These are phyloP conservation scores for Microcyclospora tardicrescens DNA, from an alignment of 2,329 filamentous ascomycete species.

Conservation along the genomic window DNA sequence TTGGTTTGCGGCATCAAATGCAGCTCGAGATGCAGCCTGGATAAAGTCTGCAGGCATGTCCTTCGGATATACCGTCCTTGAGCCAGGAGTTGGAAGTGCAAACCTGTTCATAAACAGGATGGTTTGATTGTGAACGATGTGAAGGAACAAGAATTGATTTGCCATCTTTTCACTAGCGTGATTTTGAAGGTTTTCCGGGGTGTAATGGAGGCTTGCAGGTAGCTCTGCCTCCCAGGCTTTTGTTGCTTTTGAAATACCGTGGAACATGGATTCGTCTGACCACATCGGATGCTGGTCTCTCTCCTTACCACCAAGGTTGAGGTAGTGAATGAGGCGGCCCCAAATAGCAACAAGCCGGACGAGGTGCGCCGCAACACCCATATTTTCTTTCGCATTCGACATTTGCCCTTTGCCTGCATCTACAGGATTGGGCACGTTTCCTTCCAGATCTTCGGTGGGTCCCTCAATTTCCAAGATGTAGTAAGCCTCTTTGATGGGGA, in stretches of 20 bases:
- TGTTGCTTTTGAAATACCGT: constrained; percentile 54
- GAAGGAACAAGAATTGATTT: constrained; percentile 85
- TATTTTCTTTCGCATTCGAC: constrained; percentile 61
- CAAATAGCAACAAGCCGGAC: constrained; percentile 75
- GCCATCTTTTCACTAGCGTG: constrained; percentile 75
- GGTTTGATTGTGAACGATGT: constrained; percentile 81
- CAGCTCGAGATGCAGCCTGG: constrained; percentile 58
- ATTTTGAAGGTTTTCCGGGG: constrained; percentile 65
- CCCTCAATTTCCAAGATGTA: constrained; percentile 88
- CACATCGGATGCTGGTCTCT: constrained; percentile 67
- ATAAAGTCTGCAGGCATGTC: constrained; percentile 70
- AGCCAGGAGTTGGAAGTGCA: constrained; percentile 56
- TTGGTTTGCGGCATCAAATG: constrained; percentile 70
- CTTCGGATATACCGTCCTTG: constrained; percentile 41
- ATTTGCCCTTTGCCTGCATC: constrained; percentile 51
- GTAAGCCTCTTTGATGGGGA: constrained; percentile 80
- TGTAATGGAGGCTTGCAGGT: constrained; percentile 62
- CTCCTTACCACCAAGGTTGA: constrained; percentile 81
- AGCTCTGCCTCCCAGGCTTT: constrained; percentile 57
- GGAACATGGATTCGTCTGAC: constrained; percentile 66
- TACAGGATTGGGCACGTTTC: constrained; percentile 51
- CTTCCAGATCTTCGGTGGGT: constrained; percentile 69
- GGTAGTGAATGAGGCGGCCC: constrained; percentile 78
- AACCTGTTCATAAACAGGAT: constrained; percentile 83
- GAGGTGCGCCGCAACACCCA: constrained; percentile 88